These are phyloP conservation scores for Edaphochlamys debaryana DNA, from an alignment of 139 green algal species.

Conservation along the genomic window DNA sequence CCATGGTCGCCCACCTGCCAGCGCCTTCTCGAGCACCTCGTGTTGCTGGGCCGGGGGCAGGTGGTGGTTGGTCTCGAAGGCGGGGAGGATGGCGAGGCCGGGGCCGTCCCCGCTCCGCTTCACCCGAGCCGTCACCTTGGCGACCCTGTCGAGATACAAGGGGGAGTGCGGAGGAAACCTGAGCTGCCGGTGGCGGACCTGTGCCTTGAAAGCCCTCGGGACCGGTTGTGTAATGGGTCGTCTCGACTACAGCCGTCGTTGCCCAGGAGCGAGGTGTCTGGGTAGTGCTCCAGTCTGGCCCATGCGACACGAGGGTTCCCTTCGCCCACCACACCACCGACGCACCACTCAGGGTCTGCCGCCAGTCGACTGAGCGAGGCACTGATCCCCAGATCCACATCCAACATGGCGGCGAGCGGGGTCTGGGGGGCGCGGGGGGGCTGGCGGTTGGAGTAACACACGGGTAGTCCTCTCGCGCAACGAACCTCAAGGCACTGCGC, in stretches of 20 bases:
- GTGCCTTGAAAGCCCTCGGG: too few relatives aligned
- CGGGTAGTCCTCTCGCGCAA: too few relatives aligned
- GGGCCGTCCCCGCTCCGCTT: not conserved
- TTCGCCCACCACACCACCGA: too few relatives aligned
- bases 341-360: not conserved
- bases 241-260: too few relatives aligned
- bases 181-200: too few relatives aligned
- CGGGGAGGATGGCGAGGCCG: not conserved
- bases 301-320: too few relatives aligned
- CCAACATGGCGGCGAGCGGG: constrained; percentile 19
- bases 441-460: too few relatives aligned
- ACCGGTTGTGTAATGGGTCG: too few relatives aligned
- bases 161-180: too few relatives aligned
- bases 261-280: too few relatives aligned
- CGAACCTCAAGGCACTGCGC: too few relatives aligned
- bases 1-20: not conserved
- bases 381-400: constrained; percentile 19
- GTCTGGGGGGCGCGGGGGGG: not conserved
- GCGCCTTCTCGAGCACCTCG: not conserved
- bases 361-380: not conserved
- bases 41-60: not conserved
- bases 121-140: not conserved
- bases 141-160: not conserved
- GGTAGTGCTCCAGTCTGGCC: too few relatives aligned
- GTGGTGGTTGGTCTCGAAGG: not conserved